Base-by-base conservation (phyloP, 495 filamentous ascomycete genomes). In the Friedmanniomyces endolithicus region DNA sequence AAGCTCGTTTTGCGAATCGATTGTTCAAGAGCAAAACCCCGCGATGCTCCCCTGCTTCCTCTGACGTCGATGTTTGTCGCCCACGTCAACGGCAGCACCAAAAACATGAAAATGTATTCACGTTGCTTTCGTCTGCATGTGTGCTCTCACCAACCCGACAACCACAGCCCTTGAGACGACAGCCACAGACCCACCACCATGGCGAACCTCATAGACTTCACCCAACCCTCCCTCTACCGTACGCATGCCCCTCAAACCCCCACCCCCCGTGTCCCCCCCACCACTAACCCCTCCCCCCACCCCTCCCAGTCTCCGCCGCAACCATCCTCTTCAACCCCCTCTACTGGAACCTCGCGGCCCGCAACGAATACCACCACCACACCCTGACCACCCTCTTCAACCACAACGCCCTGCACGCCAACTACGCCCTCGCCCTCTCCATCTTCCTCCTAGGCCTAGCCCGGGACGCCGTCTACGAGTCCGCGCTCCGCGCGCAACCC, bases 401-500 rank as follows among this genome's bases (percentile, higher is more conserved):
- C 43, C 85, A 87, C 58, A 88, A 84, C 64, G 76, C 84, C 29
- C 84, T 85, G 63, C 73, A 78, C 58, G 92, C 82, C 52, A 96
- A 90, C 82, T 98, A 97, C 68, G 82, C 78, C 60, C 84, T 98
- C 31, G 92, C 90, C 35, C 68, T 80, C 51, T 78, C 82, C 46
- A 98, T 98, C 70, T 98, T 98, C 81, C 78, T 78, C 22, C 74
- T 98, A 41, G 92, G 92, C 24, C 82, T 98, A 55, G 64, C 95
- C 67, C 85, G 92, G 58, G 92, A 98, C 69, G 69, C 75, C 56
- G 50, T 87, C 59, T 87, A 78, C 66, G 82, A 88, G 68, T 77
- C 76, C 44, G 85, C 86, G 29, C 77, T 90, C 25, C 78, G 79
- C 56, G 71, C 83, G 63, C 92, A 97, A 70, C 90, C 92, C 14